phyloP scores from a whole-genome alignment of 108 stramenopile species.

The Tribonema minus region DNA sequence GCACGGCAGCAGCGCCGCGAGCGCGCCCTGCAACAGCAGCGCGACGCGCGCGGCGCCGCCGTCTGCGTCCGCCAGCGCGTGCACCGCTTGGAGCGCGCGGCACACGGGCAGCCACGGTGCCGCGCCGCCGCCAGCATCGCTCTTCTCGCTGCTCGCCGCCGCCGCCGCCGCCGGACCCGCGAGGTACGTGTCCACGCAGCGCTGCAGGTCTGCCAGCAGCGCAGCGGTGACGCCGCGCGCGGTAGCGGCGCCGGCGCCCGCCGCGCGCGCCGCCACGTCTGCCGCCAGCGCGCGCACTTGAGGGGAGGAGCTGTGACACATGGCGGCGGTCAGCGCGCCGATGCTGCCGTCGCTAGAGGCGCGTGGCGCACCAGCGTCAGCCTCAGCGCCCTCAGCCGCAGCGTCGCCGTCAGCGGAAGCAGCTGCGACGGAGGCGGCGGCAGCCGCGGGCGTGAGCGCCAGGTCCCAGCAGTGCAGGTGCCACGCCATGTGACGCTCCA shows the following conservation, averaged over 20 bases:
- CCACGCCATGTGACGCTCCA: constrained; percentile 6
- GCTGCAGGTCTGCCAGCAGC: no score
- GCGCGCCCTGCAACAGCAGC: constrained; percentile 5
- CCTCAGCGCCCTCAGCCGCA: background rate
- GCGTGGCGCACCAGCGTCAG: background rate
- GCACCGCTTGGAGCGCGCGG: constrained; percentile 2
- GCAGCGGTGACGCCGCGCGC: no score
- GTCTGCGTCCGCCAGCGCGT: constrained; percentile 2
- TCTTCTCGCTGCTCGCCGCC: background rate
- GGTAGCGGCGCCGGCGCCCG: no score
- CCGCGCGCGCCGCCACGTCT: no score
- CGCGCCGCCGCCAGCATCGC: background rate
- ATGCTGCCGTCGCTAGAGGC: no score
- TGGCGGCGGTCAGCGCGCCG: no score
- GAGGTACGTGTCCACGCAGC: no score
- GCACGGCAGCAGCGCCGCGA: constrained; percentile 23
- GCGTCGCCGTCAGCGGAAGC: constrained; percentile 3
- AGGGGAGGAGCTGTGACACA: no score
- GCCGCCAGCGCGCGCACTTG: no score
- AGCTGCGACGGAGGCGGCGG: no score
- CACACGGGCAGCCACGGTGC: constrained; percentile 9
- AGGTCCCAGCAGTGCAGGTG: constrained; percentile 2
- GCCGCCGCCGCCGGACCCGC: no score
- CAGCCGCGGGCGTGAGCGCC: no score
- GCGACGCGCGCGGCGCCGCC: constrained; percentile 5